phyloP scores from a whole-genome alignment of 768 basidiomycete genomes.

The Aureoboletus auriporus region DNA sequence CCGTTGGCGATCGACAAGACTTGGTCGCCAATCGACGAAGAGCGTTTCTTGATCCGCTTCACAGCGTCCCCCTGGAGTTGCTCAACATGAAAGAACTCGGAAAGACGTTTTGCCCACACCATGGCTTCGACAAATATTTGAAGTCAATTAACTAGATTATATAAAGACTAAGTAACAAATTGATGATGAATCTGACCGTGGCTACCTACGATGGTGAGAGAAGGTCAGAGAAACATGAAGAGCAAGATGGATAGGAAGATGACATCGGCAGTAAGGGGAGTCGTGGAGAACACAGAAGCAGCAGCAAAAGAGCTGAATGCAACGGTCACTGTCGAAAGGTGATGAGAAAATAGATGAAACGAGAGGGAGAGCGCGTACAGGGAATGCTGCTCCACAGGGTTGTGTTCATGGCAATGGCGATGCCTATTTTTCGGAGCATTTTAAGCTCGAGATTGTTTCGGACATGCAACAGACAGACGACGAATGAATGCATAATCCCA shows the following conservation, averaged over 20 bases:
- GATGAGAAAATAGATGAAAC: not conserved
- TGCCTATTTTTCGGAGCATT: constrained; percentile 79
- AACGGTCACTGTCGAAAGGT: constrained; percentile 48
- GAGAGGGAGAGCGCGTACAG: constrained; percentile 23
- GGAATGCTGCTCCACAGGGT: constrained; percentile 71
- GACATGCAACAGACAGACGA: constrained; percentile 68
- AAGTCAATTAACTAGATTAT: constrained; percentile 67
- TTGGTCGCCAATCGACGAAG: constrained; percentile 56
- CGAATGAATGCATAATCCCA: constrained; percentile 93
- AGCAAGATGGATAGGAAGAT: constrained; percentile 96
- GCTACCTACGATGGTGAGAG: constrained; percentile 67
- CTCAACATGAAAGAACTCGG: constrained; percentile 67
- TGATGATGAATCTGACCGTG: not conserved
- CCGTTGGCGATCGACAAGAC: constrained; percentile 69
- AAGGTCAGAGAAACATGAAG: constrained; percentile 85
- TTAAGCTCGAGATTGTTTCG: constrained; percentile 79
- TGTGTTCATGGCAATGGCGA: constrained; percentile 60
- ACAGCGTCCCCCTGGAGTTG: constrained; percentile 82
- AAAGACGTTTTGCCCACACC: constrained; percentile 78
- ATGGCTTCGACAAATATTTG: constrained; percentile 82
- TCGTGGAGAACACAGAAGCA: constrained; percentile 56
- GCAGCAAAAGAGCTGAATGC: constrained; percentile 81
- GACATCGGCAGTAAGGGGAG: constrained; percentile 80
- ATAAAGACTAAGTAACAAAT: constrained; percentile 1
- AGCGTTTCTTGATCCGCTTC: constrained; percentile 40